Percentiles rank a stretch among this genome's conserved stretches.
phyloP scores from a whole-genome alignment of 192 early-diverging fungal genomes.

The Neocallimastix lanati region DNA sequence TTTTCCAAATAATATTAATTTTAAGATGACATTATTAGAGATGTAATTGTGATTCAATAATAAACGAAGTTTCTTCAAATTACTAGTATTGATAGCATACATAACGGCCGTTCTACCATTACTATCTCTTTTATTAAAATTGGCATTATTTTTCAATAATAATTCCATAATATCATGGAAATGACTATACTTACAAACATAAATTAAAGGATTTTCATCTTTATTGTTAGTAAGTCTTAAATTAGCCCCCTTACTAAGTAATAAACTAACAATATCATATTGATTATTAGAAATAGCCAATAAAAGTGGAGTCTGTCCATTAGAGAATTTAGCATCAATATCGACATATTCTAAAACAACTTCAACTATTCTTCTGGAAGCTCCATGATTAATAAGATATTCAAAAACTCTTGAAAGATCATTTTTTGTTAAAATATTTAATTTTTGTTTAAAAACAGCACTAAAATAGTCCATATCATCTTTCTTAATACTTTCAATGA shows the following conservation, averaged over 20 bases:
- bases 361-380: neutral
- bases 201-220: neutral
- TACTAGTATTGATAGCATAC: neutral
- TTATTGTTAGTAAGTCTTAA: neutral
- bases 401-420: neutral
- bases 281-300: neutral
- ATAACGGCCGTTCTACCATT: neutral
- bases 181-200: neutral
- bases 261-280: neutral
- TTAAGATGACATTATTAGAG: neutral
- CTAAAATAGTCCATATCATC: neutral
- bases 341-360: neutral
- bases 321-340: neutral
- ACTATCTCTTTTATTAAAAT: neutral
- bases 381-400: neutral
- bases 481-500: neutral
- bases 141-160: neutral
- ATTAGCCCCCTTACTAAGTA: neutral
- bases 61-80: neutral
- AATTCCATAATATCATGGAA: neutral
- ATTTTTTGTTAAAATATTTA: neutral
- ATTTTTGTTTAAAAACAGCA: neutral
- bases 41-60: neutral
- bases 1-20: neutral
- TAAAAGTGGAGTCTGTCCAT: neutral